A percentile compares a stretch with the other conserved stretches of the same genome.
Conservation (phyloP, 768 basidiomycete species). For the Termitomyces sp. region DNA sequence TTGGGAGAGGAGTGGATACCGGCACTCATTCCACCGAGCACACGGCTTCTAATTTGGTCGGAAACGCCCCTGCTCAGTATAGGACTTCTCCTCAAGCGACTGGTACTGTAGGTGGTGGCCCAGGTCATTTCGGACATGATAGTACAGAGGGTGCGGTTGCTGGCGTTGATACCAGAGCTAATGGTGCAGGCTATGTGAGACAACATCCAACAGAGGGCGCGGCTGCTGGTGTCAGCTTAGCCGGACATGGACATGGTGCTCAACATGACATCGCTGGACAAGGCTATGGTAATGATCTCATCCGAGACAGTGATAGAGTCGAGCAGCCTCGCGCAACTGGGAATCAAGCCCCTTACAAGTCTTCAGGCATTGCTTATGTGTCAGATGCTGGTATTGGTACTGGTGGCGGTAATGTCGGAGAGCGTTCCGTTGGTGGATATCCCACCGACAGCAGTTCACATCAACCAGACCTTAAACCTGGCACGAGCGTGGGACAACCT, state of each 20-base stretch:
- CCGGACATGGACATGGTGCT: not conserved
- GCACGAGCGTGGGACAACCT: not conserved
- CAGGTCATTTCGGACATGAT: not conserved
- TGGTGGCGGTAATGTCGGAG: not conserved
- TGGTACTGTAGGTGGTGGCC: not conserved
- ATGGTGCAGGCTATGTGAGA: not conserved
- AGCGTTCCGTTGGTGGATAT: not conserved
- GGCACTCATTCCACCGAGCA: not conserved
- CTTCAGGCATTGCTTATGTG: not conserved
- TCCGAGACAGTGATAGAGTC: not conserved
- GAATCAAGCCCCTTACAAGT: not conserved
- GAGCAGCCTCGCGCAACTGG: not conserved
- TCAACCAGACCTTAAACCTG: not conserved
- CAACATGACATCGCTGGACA: not conserved
- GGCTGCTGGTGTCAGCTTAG: not conserved
- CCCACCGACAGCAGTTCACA: not conserved
- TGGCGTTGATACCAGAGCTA: not conserved
- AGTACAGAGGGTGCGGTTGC: not conserved
- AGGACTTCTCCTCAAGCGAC: not conserved
- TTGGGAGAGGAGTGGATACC: not conserved
- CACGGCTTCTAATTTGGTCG: not conserved
- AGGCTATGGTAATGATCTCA: not conserved
- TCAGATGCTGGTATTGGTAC: not conserved
- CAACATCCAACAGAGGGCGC: not conserved
- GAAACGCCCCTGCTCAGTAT: not conserved